Base-by-base conservation (phyloP, 1,139 yeast species). In the Fermentozyma sake region DNA sequence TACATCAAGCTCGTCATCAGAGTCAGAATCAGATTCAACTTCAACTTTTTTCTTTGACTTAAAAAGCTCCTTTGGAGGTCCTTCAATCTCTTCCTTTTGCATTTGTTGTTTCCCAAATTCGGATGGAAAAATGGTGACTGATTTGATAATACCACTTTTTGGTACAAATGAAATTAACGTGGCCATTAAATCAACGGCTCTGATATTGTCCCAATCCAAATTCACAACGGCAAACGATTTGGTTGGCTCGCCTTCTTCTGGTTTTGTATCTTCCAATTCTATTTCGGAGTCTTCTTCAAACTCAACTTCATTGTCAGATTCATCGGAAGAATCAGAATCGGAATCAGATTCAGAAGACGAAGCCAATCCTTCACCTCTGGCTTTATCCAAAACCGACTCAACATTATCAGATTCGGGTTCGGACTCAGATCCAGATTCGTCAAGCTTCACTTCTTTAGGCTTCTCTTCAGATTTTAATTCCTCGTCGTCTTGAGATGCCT, bases 191-290 rank as follows among this genome's bases (percentile, higher is more conserved):
- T 91, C 98, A 8, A 76, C 77, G 0, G 97, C 84, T 29, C 77
- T 72, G 12, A 93, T 68, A 48, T 91, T 84, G 44, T 93, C 99
- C 98, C 98, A 93, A 51, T 93, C 98, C 72, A 93, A 68, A 48
- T 93, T 93, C 17, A 93, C 98, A 2, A 81, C 95, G 0, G 98
- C 98, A 50, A 93, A 68, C 5, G 84, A 63, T 19, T 63, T 61
- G 0, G 95, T 70, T 16, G 95, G 95, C 2, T 89, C 96, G 23
- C 96, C 94, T 34, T 77, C 79, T 28, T 84, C 91, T 8, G 93
- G 83, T 32, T 74, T 70, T 18, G 61, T 64, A 14, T 68, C 72
- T 40, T 79, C 89, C 3, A 65, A 41, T 37, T 77, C 85, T 13
- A 68, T 52, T 14, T 74, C 84, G 2, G 68, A 58, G 29, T 72